Conservation (phyloP, 306 rosid species). For the Psophocarpus tetragonolobus region DNA sequence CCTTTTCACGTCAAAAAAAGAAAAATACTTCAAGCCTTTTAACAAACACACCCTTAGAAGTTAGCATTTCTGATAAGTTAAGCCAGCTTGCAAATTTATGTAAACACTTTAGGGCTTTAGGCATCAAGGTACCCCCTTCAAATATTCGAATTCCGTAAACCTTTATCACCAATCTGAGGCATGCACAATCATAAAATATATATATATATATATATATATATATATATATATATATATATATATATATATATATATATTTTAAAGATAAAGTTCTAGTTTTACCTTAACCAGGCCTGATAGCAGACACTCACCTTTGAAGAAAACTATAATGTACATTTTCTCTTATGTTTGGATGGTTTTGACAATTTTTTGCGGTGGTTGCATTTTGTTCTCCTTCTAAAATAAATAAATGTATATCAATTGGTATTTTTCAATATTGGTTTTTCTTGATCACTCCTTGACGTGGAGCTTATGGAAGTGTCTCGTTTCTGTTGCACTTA, state of each 20-base stretch:
- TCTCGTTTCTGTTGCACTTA: conserved; percentile 1
- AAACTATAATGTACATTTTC: neutral
- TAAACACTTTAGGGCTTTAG: neutral
- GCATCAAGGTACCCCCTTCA: neutral
- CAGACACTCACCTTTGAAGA: neutral
- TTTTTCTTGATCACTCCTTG: conserved; percentile 4
- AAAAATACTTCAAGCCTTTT: neutral
- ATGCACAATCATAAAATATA: neutral
- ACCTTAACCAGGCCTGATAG: neutral
- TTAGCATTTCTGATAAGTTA: neutral
- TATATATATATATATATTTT: too few relatives aligned
- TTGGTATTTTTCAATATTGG: neutral
- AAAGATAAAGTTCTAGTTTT: conserved; percentile 2
- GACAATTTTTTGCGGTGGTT: neutral
- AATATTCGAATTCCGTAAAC: neutral
- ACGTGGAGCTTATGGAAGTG: conserved; percentile 15
- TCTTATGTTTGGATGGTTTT: neutral
- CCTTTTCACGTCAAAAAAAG: neutral
- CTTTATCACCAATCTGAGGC: neutral
- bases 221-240: too few relatives aligned
- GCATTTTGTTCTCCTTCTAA: neutral
- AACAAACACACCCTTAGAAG: neutral
- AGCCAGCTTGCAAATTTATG: neutral
- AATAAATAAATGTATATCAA: neutral
- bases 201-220: too few relatives aligned